Evolutionary conservation across 2,329 filamentous ascomycete species (phyloP).

Genomic region (Penicillium rolfsii): DNA sequence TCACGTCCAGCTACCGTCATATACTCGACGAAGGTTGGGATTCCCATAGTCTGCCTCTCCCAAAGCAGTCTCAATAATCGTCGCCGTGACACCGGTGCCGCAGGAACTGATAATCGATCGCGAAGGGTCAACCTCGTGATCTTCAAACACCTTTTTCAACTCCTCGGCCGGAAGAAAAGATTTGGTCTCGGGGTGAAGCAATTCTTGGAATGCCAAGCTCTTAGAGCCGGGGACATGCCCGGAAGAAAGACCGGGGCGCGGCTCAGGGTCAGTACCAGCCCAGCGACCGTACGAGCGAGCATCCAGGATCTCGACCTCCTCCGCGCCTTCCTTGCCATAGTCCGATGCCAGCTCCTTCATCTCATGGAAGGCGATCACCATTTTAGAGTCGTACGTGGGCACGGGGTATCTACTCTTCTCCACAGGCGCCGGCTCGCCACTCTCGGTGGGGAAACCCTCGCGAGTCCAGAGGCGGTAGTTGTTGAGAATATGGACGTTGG

Average conservation of each 20-base stretch:
- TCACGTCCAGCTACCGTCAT: conserved; percentile 98
- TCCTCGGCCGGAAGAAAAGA: conserved; percentile 72
- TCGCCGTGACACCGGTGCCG: conserved; percentile 92
- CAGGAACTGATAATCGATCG: conserved; percentile 87
- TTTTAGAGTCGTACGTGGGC: conserved; percentile 62
- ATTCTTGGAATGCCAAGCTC: conserved; percentile 75
- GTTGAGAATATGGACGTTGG: conserved; percentile 85
- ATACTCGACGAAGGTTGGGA: conserved; percentile 70
- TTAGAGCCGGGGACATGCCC: conserved; percentile 91
- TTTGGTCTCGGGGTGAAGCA: conserved; percentile 84
- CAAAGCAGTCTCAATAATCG: conserved; percentile 84
- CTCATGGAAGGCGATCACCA: conserved; percentile 80
- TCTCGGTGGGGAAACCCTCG: conserved; percentile 77
- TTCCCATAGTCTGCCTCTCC: conserved; percentile 75
- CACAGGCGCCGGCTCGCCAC: conserved; percentile 56
- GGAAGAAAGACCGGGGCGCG: conserved; percentile 79
- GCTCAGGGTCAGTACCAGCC: conserved; percentile 81
- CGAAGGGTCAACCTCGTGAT: conserved; percentile 75
- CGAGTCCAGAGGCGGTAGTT: conserved; percentile 96
- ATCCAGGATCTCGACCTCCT: conserved; percentile 86
- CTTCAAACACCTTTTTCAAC: conserved; percentile 73
- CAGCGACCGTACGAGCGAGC: conserved; percentile 80
- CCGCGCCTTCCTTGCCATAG: conserved; percentile 77
- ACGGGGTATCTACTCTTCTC: conserved; percentile 52
- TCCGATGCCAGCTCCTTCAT: conserved; percentile 76